Conservation (phyloP, 2,329 filamentous ascomycete genomes). For the Meredithiella fracta region DNA sequence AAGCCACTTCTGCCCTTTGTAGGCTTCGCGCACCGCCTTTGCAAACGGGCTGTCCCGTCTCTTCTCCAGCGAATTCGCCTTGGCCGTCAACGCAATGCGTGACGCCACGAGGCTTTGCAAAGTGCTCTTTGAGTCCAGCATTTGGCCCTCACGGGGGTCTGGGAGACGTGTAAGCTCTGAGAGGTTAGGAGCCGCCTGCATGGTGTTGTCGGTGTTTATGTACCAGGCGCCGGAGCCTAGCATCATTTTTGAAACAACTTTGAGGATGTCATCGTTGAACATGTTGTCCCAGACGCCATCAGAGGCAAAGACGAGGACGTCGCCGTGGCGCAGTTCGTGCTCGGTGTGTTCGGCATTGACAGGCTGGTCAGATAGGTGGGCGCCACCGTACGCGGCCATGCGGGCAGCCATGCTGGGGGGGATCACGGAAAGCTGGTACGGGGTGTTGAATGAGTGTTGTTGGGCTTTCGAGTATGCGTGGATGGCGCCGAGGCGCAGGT, state of each 20-base stretch:
- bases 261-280: slow-evolving; percentile 74
- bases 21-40: slow-evolving; percentile 79
- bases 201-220: slow-evolving; percentile 39
- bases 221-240: slow-evolving; percentile 57
- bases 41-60: slow-evolving; percentile 84
- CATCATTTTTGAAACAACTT: slow-evolving; percentile 66
- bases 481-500: slow-evolving; percentile 71
- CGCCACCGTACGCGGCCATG: slow-evolving; percentile 67
- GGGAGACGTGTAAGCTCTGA: slow-evolving; percentile 27
- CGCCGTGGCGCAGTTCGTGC: slow-evolving; percentile 68
- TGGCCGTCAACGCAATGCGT: slow-evolving; percentile 66
- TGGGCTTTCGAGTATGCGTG: slow-evolving; percentile 71
- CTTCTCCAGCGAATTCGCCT: slow-evolving; percentile 64
- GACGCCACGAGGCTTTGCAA: slow-evolving; percentile 67
- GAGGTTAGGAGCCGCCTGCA: slow-evolving; percentile 47
- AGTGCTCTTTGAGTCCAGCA: slow-evolving; percentile 24
- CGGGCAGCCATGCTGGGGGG: slow-evolving; percentile 65
- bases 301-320: slow-evolving; percentile 83
- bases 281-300: slow-evolving; percentile 96
- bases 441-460: slow-evolving; percentile 95
- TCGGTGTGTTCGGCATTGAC: slow-evolving; percentile 66
- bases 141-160: slow-evolving; percentile 16
- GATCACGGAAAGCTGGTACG: slow-evolving; percentile 81
- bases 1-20: slow-evolving; percentile 69
- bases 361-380: slow-evolving; percentile 67